Evolutionary conservation across 441 rosid genomes (phyloP), one percentile per base, ranked within the genome.

Genomic region (Populus hybrid): DNA sequence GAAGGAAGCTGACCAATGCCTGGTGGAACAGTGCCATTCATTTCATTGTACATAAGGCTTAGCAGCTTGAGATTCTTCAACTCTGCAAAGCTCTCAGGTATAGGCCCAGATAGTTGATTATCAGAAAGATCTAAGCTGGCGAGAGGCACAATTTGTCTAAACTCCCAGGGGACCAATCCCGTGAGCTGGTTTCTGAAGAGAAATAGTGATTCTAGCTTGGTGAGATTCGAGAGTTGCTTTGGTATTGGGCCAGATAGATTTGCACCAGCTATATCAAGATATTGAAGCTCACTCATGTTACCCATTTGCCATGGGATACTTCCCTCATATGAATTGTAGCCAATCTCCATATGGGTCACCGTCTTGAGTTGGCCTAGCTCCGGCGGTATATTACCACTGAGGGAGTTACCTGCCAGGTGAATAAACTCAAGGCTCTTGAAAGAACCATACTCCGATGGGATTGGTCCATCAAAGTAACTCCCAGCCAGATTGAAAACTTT

Each of bases 301-400:
- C 98, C 92, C 30, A 92, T 30, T 69, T 94, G 88, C 92, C 89
- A 85, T 24, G 99, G 98, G 83, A 95, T 89, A 40, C 78, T 80
- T 70, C 99, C 97, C 42, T 88, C 74, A 50, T 92, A 95, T 24
- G 87, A 83, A 75, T 95, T 95, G 78, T 95, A 95, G 50, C 98
- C 98, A 84, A 95, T 95, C 90, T 95, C 99, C 97, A 95, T 90
- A 72, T 95, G 99, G 35, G 86, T 88, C 69, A 94, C 73, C 0
- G 93, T 89, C 42, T 84, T 84, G 70, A 94, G 88, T 64, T 82
- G 80, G 40, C 99, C 98, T 4, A 94, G 81, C 78, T 92, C 94
- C 26, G 87, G 77, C 9, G 98, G 98, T 77, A 95, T 85, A 4
- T 80, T 57, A 0, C 95, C 98, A 69, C 79, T 66, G 38, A 95